These are phyloP conservation scores for Pachysandra terminalis DNA, from an alignment of 164 flowering plant species.

Conservation along the genomic window DNA sequence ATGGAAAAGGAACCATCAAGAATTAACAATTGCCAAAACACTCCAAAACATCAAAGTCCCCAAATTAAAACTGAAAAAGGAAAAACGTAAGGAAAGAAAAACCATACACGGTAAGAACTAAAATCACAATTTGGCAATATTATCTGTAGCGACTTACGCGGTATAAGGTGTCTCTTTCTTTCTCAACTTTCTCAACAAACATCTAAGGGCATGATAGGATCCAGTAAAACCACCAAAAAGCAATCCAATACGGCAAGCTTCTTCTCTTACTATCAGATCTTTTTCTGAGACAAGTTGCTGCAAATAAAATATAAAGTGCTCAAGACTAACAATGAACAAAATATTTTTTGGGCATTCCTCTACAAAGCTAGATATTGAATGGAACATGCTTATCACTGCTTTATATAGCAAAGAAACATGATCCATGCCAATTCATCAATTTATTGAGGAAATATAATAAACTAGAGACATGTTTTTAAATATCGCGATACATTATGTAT, in stretches of 20 bases:
- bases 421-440: too few species aligned
- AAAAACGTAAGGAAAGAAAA: too few species aligned
- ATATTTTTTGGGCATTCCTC: too few species aligned
- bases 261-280: conserved; percentile 95
- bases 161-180: conserved; percentile 89
- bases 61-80: neutral
- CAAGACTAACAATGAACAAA: too few species aligned
- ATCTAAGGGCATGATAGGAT: conserved; percentile 92
- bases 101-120: neutral
- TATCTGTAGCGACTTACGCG: conserved; percentile 57
- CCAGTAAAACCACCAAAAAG: conserved; percentile 97
- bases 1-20: conserved; percentile 35
- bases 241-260: conserved; percentile 95
- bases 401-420: too few species aligned
- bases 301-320: conserved; percentile 14
- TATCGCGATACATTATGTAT: too few species aligned
- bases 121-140: neutral
- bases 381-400: too few species aligned
- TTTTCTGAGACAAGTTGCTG: conserved; percentile 99
- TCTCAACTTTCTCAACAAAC: conserved; percentile 74
- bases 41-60: conserved; percentile 4
- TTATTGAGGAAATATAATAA: too few species aligned
- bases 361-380: too few species aligned
- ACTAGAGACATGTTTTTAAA: too few species aligned
- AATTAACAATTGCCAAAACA: conserved; percentile 19